These are phyloP conservation scores for Colletotrichum sp. DNA, from an alignment of 2,329 filamentous ascomycete species.

Conservation along the genomic window DNA sequence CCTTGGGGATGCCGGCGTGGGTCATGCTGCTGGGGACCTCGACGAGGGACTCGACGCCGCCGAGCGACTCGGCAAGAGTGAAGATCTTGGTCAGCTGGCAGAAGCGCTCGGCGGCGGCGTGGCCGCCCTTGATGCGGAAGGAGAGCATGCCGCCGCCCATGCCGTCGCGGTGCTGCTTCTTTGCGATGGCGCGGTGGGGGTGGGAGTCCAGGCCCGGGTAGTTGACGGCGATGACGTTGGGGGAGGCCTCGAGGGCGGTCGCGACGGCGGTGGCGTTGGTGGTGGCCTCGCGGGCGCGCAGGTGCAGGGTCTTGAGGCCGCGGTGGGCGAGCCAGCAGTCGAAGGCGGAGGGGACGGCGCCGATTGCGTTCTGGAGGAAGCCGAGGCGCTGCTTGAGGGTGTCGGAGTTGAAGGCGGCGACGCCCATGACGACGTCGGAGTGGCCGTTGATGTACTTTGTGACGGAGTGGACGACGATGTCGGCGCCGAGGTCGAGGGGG, in stretches of 20 bases:
- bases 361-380: conserved; percentile 97
- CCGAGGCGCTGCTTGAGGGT: conserved; percentile 76
- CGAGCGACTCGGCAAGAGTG: conserved; percentile 90
- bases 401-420: conserved; percentile 91
- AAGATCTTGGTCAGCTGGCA: conserved; percentile 90
- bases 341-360: conserved; percentile 91
- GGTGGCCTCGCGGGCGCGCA: conserved; percentile 85
- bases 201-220: conserved; percentile 92
- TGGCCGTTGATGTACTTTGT: conserved; percentile 99
- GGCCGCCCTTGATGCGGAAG: conserved; percentile 90
- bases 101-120: conserved; percentile 87
- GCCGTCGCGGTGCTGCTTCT: conserved; percentile 90
- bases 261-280: conserved; percentile 83
- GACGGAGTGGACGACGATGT: conserved; percentile 95
- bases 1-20: conserved; percentile 90
- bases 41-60: conserved; percentile 89
- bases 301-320: conserved; percentile 94
- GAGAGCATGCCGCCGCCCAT: conserved; percentile 97
- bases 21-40: conserved; percentile 97
- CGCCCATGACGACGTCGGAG: conserved; percentile 95
- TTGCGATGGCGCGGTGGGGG: conserved; percentile 82
- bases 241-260: conserved; percentile 75
- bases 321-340: conserved; percentile 98
- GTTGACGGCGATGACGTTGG: conserved; percentile 88
- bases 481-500: conserved; percentile 91